phyloP scores from a whole-genome alignment of 345 rosid genomes.

The Luvunga scandens region DNA sequence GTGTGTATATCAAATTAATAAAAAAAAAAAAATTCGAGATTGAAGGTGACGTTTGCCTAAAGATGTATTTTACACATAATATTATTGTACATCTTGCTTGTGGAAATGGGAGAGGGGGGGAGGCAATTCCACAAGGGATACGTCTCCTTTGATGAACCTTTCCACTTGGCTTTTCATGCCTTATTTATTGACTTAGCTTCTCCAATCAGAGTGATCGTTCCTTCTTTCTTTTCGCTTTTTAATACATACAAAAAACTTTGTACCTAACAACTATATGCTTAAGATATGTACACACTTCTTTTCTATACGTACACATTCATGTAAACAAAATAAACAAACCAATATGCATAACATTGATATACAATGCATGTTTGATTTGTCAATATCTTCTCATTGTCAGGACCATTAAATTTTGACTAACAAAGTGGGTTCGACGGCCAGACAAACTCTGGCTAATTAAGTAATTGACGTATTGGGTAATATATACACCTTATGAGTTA shows the following conservation, averaged over 20 bases:
- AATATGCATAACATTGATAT: neutral
- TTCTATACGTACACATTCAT: neutral
- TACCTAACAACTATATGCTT: neutral
- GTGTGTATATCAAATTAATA: neutral
- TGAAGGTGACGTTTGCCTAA: constrained; percentile 62
- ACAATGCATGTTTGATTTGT: neutral
- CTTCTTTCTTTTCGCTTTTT: neutral
- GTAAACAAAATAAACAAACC: neutral
- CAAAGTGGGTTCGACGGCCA: neutral
- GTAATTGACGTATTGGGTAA: too few relatives aligned
- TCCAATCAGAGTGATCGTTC: constrained; percentile 15
- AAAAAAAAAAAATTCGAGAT: too few relatives aligned
- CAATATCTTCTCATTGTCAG: neutral
- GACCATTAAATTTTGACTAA: neutral
- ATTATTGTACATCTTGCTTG: constrained; percentile 16
- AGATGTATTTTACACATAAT: neutral
- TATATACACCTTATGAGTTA: too few relatives aligned
- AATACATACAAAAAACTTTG: neutral
- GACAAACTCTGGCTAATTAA: too few relatives aligned
- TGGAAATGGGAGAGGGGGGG: constrained; percentile 18
- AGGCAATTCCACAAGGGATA: constrained; percentile 18
- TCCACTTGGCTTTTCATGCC: constrained; percentile 25
- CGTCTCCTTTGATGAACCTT: constrained; percentile 31
- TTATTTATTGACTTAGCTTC: constrained; percentile 23
- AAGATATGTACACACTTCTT: neutral